Evolutionary conservation across 345 rosid species (phyloP).

Genomic region (Dovyalis caffra): DNA sequence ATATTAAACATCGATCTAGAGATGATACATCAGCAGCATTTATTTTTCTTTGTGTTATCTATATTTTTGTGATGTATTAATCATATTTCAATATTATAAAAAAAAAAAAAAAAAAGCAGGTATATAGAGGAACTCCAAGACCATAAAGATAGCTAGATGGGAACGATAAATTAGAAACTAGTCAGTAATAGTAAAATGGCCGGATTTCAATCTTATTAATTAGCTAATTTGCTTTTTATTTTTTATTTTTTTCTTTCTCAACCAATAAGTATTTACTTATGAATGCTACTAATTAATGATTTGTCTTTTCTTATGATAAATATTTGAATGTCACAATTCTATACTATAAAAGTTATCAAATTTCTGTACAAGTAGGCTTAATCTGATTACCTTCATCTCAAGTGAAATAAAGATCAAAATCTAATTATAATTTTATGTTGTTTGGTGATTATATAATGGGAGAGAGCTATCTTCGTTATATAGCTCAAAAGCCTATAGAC

Average conservation of each 20-base stretch:
- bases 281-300: not conserved
- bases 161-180: not conserved
- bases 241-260: not conserved
- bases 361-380: no score
- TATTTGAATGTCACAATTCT: not conserved
- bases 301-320: not conserved
- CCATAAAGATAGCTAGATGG: not conserved
- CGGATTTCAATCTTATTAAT: conserved; percentile 9
- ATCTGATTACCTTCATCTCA: no score
- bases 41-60: not conserved
- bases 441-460: no score
- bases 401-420: no score
- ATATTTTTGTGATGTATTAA: no score
- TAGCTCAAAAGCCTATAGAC: no score
- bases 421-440: no score
- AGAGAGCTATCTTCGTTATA: no score
- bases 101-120: no score
- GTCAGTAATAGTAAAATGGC: conserved; percentile 4
- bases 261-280: conserved; percentile 6
- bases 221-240: not conserved
- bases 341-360: no score
- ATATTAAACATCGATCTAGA: not conserved
- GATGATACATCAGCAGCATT: not conserved
- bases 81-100: no score
- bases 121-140: not conserved